Evolutionary conservation across 805 yeast genomes (phyloP).

Genomic region (Lipomyces chichibuensis): DNA sequence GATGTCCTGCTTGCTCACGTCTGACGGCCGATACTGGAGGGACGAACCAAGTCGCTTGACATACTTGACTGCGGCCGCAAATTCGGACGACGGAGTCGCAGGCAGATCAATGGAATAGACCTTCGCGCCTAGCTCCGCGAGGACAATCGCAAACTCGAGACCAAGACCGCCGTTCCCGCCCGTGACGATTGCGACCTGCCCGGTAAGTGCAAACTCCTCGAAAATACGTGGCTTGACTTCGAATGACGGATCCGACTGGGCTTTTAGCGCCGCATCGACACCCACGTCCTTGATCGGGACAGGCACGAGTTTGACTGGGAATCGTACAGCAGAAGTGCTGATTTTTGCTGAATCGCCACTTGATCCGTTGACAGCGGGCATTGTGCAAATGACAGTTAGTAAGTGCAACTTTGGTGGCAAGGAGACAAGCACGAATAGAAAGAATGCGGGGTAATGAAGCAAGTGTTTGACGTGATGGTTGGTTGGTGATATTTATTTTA

Average conservation of each 20-base stretch:
- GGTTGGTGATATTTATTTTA: background rate
- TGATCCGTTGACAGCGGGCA: background rate
- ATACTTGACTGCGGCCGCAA: conserved; percentile 35
- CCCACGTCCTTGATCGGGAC: conserved; percentile 40
- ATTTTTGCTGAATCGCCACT: background rate
- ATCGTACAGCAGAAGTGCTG: conserved; percentile 8
- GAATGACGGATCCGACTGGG: conserved; percentile 37
- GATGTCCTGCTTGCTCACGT: conserved; percentile 54
- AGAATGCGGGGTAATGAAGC: background rate
- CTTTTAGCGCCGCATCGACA: conserved; percentile 40
- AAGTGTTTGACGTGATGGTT: background rate
- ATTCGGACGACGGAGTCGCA: conserved; percentile 38
- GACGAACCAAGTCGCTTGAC: conserved; percentile 41
- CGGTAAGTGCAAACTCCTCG: conserved; percentile 49
- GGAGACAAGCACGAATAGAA: background rate
- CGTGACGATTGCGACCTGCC: conserved; percentile 51
- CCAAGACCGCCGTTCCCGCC: conserved; percentile 54
- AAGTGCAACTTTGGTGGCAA: background rate
- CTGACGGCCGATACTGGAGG: conserved; percentile 48
- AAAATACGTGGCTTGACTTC: conserved; percentile 40
- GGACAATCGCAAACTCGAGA: conserved; percentile 48
- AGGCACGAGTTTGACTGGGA: conserved; percentile 22
- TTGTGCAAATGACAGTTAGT: background rate
- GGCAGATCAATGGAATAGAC: conserved; percentile 46
- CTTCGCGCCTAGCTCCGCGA: conserved; percentile 51